A percentile compares a stretch with the other conserved stretches of the same genome.
phyloP scores from a whole-genome alignment of 495 filamentous ascomycete species.

The Neurospora africana region DNA sequence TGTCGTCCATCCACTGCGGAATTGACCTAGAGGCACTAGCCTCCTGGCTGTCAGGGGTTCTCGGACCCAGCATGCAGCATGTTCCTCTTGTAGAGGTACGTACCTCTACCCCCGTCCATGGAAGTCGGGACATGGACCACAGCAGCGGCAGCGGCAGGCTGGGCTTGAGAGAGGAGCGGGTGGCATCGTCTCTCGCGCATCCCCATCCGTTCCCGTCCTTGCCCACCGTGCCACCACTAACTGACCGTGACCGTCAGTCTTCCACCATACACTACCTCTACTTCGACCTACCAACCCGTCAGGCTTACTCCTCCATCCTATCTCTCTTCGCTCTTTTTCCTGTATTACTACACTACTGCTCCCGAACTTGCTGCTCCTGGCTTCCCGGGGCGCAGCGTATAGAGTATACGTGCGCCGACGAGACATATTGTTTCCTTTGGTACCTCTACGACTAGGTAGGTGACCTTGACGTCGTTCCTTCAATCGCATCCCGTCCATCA shows the following conservation, averaged over 20 bases:
- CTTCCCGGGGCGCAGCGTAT: slow-evolving; percentile 27
- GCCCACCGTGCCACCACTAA: slow-evolving; percentile 2
- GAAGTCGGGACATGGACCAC: neutral
- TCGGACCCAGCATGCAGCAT: neutral
- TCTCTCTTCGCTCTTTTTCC: slow-evolving; percentile 24
- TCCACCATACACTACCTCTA: slow-evolving; percentile 15
- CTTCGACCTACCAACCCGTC: slow-evolving; percentile 10
- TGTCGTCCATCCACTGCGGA: slow-evolving; percentile 10
- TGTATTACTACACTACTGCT: slow-evolving; percentile 20
- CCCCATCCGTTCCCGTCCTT: neutral
- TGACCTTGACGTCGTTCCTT: neutral
- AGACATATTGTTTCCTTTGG: slow-evolving; percentile 11
- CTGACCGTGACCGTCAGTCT: slow-evolving; percentile 12
- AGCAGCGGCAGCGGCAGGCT: neutral
- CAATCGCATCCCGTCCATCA: neutral
- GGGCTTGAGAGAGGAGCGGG: neutral
- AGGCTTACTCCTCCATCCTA: slow-evolving; percentile 9
- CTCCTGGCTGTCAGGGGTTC: slow-evolving; percentile 12
- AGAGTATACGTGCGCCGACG: slow-evolving; percentile 9
- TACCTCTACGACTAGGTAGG: slow-evolving; percentile 4
- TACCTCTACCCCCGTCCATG: neutral
- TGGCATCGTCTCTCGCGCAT: neutral
- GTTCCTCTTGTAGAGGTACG: neutral
- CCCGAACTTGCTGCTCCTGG: slow-evolving; percentile 25
- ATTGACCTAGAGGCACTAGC: neutral